phyloP scores from a whole-genome alignment of 179 eudicot species.

The Gypsophila paniculata region DNA sequence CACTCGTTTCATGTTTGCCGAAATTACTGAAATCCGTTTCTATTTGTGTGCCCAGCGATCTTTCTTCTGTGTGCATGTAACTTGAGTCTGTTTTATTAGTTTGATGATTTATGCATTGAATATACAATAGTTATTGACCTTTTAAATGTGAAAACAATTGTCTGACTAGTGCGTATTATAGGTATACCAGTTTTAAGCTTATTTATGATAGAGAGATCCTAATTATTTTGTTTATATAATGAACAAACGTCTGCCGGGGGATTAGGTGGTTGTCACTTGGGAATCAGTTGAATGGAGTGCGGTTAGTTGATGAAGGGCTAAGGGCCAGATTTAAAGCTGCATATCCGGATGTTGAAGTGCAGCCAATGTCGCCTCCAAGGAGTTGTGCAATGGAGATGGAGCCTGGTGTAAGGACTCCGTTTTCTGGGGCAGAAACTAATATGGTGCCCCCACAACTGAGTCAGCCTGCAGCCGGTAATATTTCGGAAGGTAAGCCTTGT shows the following conservation, averaged over 20 bases:
- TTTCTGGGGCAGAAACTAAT: conserved; percentile 43
- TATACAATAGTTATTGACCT: background rate
- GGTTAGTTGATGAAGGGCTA: conserved; percentile 82
- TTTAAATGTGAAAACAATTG: background rate
- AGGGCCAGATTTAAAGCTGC: conserved; percentile 96
- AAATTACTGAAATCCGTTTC: background rate
- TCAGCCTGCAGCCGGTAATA: conserved; percentile 31
- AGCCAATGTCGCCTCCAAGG: conserved; percentile 89
- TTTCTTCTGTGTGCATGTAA: background rate
- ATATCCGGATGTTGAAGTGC: conserved; percentile 86
- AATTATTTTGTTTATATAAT: background rate
- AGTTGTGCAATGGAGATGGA: conserved; percentile 80
- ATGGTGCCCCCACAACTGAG: conserved; percentile 30
- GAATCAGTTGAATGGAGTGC: conserved; percentile 74
- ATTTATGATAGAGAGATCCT: background rate
- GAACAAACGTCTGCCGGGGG: background rate
- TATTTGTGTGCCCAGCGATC: background rate
- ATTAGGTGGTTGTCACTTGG: conserved; percentile 94
- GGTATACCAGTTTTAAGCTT: background rate
- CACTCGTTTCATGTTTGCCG: background rate
- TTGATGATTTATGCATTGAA: background rate
- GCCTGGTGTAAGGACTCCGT: conserved; percentile 33
- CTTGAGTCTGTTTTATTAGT: background rate
- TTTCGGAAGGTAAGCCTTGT: conserved; percentile 46
- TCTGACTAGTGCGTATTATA: background rate